Evolutionary conservation across 208 protist species (phyloP).

Genomic region (Trypanosoma lewisi): DNA sequence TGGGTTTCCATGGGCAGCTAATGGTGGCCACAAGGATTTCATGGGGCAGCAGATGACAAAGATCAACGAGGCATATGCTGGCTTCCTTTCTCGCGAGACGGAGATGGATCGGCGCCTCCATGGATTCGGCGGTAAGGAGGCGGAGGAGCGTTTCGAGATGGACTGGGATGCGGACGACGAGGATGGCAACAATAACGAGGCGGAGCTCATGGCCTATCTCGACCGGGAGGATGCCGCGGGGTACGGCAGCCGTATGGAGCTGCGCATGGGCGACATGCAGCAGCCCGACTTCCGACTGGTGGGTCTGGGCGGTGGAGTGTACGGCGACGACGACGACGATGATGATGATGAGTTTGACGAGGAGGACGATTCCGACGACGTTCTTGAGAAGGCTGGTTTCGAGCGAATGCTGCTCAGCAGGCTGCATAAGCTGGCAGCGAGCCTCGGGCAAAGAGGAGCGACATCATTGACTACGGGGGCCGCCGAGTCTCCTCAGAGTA

Average conservation of each 20-base stretch:
- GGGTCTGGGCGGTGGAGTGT: constrained; percentile 16
- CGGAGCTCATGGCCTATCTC: constrained; percentile 78
- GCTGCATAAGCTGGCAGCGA: constrained; percentile 20
- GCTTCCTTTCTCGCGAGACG: constrained; percentile 15
- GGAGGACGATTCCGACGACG: constrained; percentile 20
- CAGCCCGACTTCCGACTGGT: constrained; percentile 36
- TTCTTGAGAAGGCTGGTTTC: constrained; percentile 20
- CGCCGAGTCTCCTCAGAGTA: neutral
- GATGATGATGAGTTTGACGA: constrained; percentile 23
- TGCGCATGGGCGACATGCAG: constrained; percentile 30
- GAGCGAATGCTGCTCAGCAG: constrained; percentile 29
- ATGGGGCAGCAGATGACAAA: neutral
- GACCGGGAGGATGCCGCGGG: constrained; percentile 61
- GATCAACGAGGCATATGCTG: constrained; percentile 12
- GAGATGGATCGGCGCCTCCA: constrained; percentile 24
- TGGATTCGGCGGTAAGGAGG: constrained; percentile 12
- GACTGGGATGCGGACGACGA: constrained; percentile 30
- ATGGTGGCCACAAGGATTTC: neutral
- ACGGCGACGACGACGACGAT: neutral
- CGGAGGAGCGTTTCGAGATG: constrained; percentile 37
- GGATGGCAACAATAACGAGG: constrained; percentile 34
- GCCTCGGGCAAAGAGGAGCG: neutral
- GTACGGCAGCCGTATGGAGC: constrained; percentile 45
- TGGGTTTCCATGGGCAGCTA: constrained; percentile 11
- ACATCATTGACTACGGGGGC: neutral